A percentile compares a stretch with the other conserved stretches of the same genome.
Evolutionary conservation across 129 eudicot species (phyloP).

Genomic region (Lonicera japonica): DNA sequence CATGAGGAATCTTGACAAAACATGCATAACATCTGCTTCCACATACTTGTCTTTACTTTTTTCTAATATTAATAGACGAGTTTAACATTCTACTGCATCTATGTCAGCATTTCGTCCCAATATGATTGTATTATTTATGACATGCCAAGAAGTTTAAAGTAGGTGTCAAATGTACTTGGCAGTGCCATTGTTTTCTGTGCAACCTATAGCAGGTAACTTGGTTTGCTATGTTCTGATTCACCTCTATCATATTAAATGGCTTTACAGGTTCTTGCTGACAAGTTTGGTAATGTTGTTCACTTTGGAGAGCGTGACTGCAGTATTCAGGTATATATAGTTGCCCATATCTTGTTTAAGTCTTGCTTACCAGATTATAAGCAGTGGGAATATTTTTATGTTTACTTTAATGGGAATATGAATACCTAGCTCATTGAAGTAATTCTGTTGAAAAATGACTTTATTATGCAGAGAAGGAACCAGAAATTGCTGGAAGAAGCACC

Average conservation of each 20-base stretch:
- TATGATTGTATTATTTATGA: background rate
- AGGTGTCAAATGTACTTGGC: background rate
- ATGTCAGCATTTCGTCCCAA: background rate
- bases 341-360: background rate
- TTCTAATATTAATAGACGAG: too few relatives aligned
- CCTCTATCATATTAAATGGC: background rate
- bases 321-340: constrained; percentile 61
- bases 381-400: too few relatives aligned
- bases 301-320: constrained; percentile 99
- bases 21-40: too few relatives aligned
- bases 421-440: background rate
- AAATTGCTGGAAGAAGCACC: constrained; percentile 99
- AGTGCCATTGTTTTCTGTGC: background rate
- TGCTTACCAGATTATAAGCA: background rate
- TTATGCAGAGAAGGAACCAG: constrained; percentile 93
- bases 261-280: constrained; percentile 90
- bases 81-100: too few relatives aligned
- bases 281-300: constrained; percentile 92
- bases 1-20: too few relatives aligned
- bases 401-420: too few relatives aligned
- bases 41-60: too few relatives aligned
- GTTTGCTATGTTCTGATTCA: background rate
- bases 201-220: background rate
- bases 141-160: background rate
- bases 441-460: constrained; percentile 3